A percentile compares a stretch with the other conserved stretches of the same genome.
These are phyloP conservation scores for Crithidia brevicula DNA, from an alignment of 208 protist genomes.

Conservation along the genomic window DNA sequence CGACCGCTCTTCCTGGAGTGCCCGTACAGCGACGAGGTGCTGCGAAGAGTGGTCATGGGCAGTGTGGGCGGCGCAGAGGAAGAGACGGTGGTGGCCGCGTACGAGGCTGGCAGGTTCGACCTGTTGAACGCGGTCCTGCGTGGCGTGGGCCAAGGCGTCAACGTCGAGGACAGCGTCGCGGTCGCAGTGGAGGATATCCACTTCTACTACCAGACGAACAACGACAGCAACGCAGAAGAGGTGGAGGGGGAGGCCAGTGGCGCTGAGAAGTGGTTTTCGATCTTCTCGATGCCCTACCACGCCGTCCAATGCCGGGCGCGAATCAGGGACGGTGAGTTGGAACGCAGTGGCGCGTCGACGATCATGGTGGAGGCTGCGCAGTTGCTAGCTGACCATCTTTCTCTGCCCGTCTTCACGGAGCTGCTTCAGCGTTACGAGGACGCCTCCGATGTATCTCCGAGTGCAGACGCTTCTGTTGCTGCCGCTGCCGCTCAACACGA, in stretches of 20 bases:
- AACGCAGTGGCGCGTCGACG: slow-evolving; percentile 1
- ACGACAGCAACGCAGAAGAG: background rate
- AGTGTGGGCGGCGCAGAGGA: slow-evolving; percentile 36
- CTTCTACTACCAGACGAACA: slow-evolving; percentile 23
- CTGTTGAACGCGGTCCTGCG: slow-evolving; percentile 61
- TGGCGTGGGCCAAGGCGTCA: slow-evolving; percentile 33
- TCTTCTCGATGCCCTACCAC: slow-evolving; percentile 17
- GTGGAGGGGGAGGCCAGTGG: background rate
- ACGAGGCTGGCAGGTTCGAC: slow-evolving; percentile 39
- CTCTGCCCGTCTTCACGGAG: slow-evolving; percentile 26
- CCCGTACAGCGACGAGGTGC: slow-evolving; percentile 61
- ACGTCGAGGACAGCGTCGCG: slow-evolving; percentile 28
- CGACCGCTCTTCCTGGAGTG: slow-evolving; percentile 60
- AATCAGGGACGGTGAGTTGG: background rate
- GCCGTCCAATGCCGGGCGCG: background rate
- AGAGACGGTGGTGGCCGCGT: slow-evolving; percentile 30
- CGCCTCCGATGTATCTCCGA: background rate
- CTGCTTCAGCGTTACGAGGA: slow-evolving; percentile 31
- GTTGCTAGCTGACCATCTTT: slow-evolving; percentile 24
- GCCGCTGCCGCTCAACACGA: background rate
- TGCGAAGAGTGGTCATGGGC: slow-evolving; percentile 43
- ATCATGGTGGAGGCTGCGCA: slow-evolving; percentile 21
- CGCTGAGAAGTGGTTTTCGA: slow-evolving; percentile 7
- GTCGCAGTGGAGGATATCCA: slow-evolving; percentile 37
- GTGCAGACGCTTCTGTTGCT: too few relatives aligned